These are phyloP conservation scores for Oxyria digyna DNA, from an alignment of 148 eudicot species.

Conservation along the genomic window DNA sequence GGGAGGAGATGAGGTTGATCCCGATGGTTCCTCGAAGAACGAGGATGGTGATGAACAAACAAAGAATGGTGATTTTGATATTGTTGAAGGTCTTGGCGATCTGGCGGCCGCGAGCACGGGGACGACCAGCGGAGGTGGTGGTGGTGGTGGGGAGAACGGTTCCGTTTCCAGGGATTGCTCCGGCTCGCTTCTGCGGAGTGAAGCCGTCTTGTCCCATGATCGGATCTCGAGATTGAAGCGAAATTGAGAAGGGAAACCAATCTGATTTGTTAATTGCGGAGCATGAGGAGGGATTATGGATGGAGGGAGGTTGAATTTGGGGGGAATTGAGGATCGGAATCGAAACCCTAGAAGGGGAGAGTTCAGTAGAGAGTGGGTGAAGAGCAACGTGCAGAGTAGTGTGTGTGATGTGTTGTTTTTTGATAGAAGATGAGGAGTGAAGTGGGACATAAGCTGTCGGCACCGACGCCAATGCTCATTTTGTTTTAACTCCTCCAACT, in stretches of 20 bases:
- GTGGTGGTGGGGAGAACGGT: slow-evolving; percentile 21
- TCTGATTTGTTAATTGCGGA: neutral
- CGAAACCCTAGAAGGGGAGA: slow-evolving; percentile 1
- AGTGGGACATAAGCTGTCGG: slow-evolving; percentile 10
- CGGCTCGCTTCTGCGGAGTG: slow-evolving; percentile 27
- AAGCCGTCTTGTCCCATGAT: slow-evolving; percentile 25
- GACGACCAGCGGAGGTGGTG: slow-evolving; percentile 5
- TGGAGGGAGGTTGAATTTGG: neutral
- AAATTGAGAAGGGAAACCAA: neutral
- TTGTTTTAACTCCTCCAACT: neutral
- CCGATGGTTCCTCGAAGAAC: slow-evolving; percentile 61
- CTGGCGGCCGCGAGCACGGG: slow-evolving; percentile 21
- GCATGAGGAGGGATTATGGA: neutral
- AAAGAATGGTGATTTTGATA: slow-evolving; percentile 33
- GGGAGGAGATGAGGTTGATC: slow-evolving; percentile 21
- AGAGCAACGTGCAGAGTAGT: neutral
- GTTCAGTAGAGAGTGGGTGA: neutral
- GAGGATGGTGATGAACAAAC: slow-evolving; percentile 40
- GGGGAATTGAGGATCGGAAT: neutral
- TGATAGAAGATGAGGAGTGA: neutral
- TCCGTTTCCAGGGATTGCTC: neutral
- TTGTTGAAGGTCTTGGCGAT: slow-evolving; percentile 37
- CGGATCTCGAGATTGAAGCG: neutral
- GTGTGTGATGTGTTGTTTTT: neutral
- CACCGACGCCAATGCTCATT: slow-evolving; percentile 17